phyloP scores from a whole-genome alignment of 2,329 filamentous ascomycete genomes.

The Dryadomyces quercus-mongolicae region DNA sequence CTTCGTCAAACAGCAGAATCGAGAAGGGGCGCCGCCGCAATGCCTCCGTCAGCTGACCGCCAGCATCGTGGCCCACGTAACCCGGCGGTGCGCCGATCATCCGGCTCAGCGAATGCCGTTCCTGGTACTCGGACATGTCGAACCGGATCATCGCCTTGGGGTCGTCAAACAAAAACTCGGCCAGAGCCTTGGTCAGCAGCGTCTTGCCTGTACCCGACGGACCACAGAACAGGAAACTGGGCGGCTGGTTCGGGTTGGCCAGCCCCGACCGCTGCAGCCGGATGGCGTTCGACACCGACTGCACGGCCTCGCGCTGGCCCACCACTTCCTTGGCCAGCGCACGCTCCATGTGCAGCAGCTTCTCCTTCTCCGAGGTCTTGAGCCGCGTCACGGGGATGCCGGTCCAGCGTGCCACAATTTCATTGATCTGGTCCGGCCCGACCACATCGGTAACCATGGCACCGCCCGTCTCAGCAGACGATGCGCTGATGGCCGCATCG shows the following conservation, averaged over 20 bases:
- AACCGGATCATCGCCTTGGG: slow-evolving; percentile 96
- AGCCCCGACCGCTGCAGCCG: slow-evolving; percentile 89
- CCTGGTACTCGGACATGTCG: slow-evolving; percentile 99
- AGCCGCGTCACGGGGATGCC: slow-evolving; percentile 92
- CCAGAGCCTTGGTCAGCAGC: slow-evolving; percentile 87
- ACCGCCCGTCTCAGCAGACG: slow-evolving; percentile 45
- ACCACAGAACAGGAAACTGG: slow-evolving; percentile 97
- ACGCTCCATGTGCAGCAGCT: slow-evolving; percentile 94
- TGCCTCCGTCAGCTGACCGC: slow-evolving; percentile 89
- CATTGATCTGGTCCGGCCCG: slow-evolving; percentile 95
- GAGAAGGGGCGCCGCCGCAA: slow-evolving; percentile 93
- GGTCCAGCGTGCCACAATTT: slow-evolving; percentile 96
- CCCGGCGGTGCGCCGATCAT: slow-evolving; percentile 98
- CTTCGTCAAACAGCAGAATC: slow-evolving; percentile 93
- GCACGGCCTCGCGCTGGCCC: slow-evolving; percentile 87
- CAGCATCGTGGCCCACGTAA: slow-evolving; percentile 92
- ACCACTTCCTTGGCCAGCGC: slow-evolving; percentile 75
- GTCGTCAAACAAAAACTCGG: slow-evolving; percentile 97
- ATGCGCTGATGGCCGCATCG: slow-evolving; percentile 55
- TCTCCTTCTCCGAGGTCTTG: slow-evolving; percentile 93
- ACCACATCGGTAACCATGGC: slow-evolving; percentile 86
- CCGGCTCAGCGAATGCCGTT: slow-evolving; percentile 84
- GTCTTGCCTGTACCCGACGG: slow-evolving; percentile 98
- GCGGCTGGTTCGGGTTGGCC: slow-evolving; percentile 89
- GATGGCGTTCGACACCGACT: slow-evolving; percentile 90